Evolutionary conservation across 1,284 basidiomycete genomes (phyloP), one percentile per base, ranked within the genome.

Genomic region (Tilletia setariae): DNA sequence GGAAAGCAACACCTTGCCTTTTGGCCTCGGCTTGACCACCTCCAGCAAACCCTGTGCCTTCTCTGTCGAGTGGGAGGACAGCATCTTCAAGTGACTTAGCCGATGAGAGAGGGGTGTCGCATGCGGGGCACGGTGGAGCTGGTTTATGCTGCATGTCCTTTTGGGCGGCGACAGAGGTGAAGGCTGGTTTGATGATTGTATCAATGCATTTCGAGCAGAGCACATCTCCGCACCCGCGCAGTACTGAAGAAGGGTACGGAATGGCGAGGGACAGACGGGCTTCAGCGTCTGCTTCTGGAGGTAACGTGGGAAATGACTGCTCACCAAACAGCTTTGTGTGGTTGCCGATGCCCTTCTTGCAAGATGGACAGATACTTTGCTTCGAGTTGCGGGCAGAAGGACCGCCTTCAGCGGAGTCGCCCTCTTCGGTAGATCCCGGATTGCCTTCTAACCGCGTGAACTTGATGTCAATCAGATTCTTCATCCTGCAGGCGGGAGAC

Each of bases 151-250:
- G 21, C 62, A 15, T 43, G n/a, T n/a, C n/a, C n/a, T n/a, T n/a
- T n/a, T n/a, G 42, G 11, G 43, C 42, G 40, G 35, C 40, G 7
- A 23, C 40, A 23, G 64, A 46, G 15, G 35, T 89, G 74, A 87
- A 88, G 6, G 87, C 83, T 0, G 90, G 88, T 56, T 86, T 87
- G 30, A 93, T 89, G 42, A 94, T 88, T 0, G 90, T 88, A 64
- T 94, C 91, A 1, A 88, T 89, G 80, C 93, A 95, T 2, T 88
- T 90, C 81, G 91, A 91, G 84, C 93, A 95, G 1, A 89, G 86
- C 32, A 94, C 91, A 80, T 95, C 93, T 0, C 89, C 19, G 88
- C 86, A 78, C 89, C 89, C 85, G 89, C 91, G 70, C 30, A 65
- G 7, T 32, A 30, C 44, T 63, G 19, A 63, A 43, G 35, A 28